A percentile compares a stretch with the other conserved stretches of the same genome.
These are phyloP conservation scores for Kluyveromyces sp. DNA, from an alignment of 1,139 yeast species.

Conservation along the genomic window DNA sequence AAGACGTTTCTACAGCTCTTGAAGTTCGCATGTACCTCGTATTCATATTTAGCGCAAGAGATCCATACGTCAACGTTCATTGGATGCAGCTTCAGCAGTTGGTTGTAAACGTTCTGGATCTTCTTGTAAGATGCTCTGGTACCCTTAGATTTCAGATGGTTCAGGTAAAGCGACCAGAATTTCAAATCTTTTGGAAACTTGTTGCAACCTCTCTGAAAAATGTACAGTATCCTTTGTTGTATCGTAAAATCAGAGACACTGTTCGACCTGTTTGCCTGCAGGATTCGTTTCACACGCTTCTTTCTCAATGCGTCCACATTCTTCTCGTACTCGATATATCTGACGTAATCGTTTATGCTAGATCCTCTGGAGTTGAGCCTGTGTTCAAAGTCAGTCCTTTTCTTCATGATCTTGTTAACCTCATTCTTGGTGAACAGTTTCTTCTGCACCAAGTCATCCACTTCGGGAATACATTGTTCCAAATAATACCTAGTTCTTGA, in stretches of 20 bases:
- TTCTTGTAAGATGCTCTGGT: conserved; percentile 67
- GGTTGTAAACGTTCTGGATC: conserved; percentile 74
- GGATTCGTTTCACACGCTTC: conserved; percentile 61
- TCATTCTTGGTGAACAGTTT: conserved; percentile 78
- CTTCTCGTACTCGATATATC: conserved; percentile 74
- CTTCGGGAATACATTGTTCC: conserved; percentile 86
- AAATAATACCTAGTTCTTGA: conserved; percentile 70
- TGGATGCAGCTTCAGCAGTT: conserved; percentile 82
- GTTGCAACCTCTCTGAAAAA: conserved; percentile 76
- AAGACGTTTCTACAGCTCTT: conserved; percentile 81
- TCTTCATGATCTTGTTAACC: conserved; percentile 78
- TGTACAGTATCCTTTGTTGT: conserved; percentile 69
- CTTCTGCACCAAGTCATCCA: conserved; percentile 77
- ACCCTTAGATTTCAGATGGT: conserved; percentile 51
- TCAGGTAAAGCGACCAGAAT: conserved; percentile 74
- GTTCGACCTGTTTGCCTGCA: conserved; percentile 41
- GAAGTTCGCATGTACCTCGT: conserved; percentile 81
- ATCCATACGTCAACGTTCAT: conserved; percentile 87
- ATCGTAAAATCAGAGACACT: conserved; percentile 87
- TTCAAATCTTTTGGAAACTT: conserved; percentile 72
- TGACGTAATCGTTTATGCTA: conserved; percentile 66
- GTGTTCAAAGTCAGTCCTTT: conserved; percentile 94
- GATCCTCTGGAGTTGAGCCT: conserved; percentile 81
- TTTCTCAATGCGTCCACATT: conserved; percentile 72
- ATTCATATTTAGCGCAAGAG: conserved; percentile 90